A percentile compares a stretch with the other conserved stretches of the same genome.
Conservation (phyloP, 2,329 filamentous ascomycete genomes). For the Apiospora rasikravindrae region DNA sequence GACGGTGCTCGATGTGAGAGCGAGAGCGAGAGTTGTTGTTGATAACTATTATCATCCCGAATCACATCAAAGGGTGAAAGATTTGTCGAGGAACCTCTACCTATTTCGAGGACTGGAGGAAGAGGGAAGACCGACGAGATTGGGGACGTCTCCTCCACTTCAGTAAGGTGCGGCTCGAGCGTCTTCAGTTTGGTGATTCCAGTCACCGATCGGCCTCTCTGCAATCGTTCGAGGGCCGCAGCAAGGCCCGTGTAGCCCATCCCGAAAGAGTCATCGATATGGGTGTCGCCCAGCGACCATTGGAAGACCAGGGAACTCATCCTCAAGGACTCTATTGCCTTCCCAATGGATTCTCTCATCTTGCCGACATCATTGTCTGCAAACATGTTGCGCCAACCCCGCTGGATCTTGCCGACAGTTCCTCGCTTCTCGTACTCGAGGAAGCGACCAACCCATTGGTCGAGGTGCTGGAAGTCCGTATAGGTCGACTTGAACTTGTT, state of each 20-base stretch:
- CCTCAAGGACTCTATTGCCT: constrained; percentile 64
- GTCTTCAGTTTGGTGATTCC: constrained; percentile 37
- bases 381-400: constrained; percentile 68
- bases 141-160: constrained; percentile 28
- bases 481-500: constrained; percentile 66
- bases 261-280: constrained; percentile 64
- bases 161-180: constrained; percentile 30
- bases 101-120: constrained; percentile 19
- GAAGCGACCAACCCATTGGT: constrained; percentile 66
- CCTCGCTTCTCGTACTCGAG: constrained; percentile 67
- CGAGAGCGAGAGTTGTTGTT: constrained; percentile 8
- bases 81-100: constrained; percentile 27
- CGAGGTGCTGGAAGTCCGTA: constrained; percentile 66
- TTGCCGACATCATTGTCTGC: constrained; percentile 65
- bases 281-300: constrained; percentile 65
- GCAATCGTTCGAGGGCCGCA: constrained; percentile 64
- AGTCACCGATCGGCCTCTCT: constrained; percentile 35
- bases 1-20: neutral
- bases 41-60: constrained; percentile 21
- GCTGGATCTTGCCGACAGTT: constrained; percentile 63
- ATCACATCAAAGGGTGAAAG: constrained; percentile 28
- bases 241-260: constrained; percentile 72
- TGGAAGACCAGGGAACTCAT: constrained; percentile 70
- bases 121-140: constrained; percentile 22
- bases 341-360: constrained; percentile 60